Conservation (phyloP, 2,329 filamentous ascomycete genomes). For the Penicillium concentricum region DNA sequence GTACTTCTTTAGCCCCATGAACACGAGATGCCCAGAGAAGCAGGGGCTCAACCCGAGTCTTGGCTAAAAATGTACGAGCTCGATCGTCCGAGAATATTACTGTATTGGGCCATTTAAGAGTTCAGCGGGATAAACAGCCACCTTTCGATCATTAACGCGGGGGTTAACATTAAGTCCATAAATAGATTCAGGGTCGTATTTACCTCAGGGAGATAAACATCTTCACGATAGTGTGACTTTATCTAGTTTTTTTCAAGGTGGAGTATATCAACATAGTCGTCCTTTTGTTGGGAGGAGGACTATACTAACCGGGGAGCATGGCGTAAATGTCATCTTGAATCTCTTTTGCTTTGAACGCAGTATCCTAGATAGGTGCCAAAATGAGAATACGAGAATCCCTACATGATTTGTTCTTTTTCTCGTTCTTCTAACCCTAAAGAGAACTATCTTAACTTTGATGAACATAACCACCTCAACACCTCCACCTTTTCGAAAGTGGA, state of each 20-base stretch:
- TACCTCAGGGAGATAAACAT: background rate
- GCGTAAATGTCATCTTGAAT: background rate
- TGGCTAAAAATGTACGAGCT: background rate
- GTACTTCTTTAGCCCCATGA: background rate
- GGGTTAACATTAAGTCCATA: background rate
- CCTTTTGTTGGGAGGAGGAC: no score
- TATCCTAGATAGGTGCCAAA: background rate
- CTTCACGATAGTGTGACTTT: background rate
- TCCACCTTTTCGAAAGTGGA: background rate
- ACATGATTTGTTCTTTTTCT: background rate
- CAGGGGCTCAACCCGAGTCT: background rate
- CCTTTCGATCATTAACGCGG: background rate
- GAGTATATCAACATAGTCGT: no score
- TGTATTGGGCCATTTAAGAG: background rate
- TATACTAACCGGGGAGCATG: background rate
- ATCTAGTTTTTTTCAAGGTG: background rate
- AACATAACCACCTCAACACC: background rate
- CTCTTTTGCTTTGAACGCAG: background rate
- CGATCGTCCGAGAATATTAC: background rate
- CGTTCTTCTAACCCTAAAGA: background rate
- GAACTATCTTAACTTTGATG: background rate
- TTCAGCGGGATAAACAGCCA: background rate
- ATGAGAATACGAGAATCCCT: background rate
- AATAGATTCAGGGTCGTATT: background rate
- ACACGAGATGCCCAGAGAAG: background rate